phyloP scores from a whole-genome alignment of 2,329 filamentous ascomycete species.

The Aspergillus felis region DNA sequence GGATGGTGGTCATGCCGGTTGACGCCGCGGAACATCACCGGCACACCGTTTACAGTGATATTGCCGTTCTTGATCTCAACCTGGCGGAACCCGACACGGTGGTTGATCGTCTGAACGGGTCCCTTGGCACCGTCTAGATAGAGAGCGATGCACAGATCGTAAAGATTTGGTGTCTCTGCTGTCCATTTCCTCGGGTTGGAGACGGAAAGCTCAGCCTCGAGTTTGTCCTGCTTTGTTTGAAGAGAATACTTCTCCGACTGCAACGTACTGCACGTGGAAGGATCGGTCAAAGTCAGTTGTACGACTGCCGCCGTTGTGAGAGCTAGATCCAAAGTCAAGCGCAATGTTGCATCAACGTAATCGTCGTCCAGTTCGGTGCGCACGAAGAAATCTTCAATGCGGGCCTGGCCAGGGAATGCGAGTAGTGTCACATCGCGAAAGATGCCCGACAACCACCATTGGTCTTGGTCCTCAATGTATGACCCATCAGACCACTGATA shows the following conservation, averaged over 20 bases:
- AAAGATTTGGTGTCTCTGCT: conserved; percentile 62
- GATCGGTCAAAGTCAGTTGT: not conserved
- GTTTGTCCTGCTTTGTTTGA: conserved; percentile 19
- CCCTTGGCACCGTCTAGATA: not conserved
- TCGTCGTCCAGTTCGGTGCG: conserved; percentile 51
- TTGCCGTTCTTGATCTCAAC: conserved; percentile 55
- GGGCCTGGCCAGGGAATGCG: conserved; percentile 49
- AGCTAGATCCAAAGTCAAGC: conserved; percentile 45
- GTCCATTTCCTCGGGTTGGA: conserved; percentile 61
- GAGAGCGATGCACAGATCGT: conserved; percentile 39
- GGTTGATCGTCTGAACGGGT: conserved; percentile 36
- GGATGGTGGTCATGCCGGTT: conserved; percentile 71
- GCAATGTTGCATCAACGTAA: conserved; percentile 51
- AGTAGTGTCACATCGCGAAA: conserved; percentile 64
- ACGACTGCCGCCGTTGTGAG: conserved; percentile 20
- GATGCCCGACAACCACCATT: conserved; percentile 65
- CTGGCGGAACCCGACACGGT: conserved; percentile 60
- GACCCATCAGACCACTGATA: conserved; percentile 68
- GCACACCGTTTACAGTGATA: conserved; percentile 56
- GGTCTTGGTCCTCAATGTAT: conserved; percentile 66
- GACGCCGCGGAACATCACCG: conserved; percentile 59
- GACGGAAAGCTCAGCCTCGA: conserved; percentile 41
- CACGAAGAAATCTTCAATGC: conserved; percentile 59
- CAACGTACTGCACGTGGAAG: conserved; percentile 10
- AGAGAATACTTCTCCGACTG: not conserved